Evolutionary conservation across 1,284 basidiomycete species (phyloP).

Genomic region (Trichosporon asahii): DNA sequence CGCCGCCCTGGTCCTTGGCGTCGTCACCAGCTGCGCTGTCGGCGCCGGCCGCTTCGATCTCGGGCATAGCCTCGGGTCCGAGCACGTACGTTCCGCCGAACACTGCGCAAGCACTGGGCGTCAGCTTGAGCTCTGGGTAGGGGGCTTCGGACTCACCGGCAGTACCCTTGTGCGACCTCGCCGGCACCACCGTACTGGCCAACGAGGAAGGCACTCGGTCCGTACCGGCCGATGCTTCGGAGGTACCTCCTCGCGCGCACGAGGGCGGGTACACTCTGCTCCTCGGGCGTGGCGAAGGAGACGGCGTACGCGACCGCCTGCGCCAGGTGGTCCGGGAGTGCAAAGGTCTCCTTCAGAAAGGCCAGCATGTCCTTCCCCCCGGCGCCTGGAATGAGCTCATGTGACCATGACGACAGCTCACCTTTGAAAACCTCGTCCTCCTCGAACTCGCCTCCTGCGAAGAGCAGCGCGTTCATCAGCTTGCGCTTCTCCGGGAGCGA

Average conservation of each 20-base stretch:
- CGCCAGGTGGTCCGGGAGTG: slow-evolving; percentile 60
- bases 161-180: slow-evolving; percentile 90
- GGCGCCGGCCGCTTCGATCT: slow-evolving; percentile 16
- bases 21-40: neutral
- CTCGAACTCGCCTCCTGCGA: slow-evolving; percentile 72
- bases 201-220: slow-evolving; percentile 83
- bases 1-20: slow-evolving; percentile 6
- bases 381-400: slow-evolving; percentile 51
- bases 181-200: slow-evolving; percentile 92
- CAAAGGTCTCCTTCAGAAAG: slow-evolving; percentile 64
- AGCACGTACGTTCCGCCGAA: slow-evolving; percentile 80
- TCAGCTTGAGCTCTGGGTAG: neutral
- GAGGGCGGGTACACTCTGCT: slow-evolving; percentile 63
- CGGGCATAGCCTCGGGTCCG: slow-evolving; percentile 47
- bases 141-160: slow-evolving; percentile 53
- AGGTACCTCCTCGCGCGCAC: slow-evolving; percentile 69
- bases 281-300: slow-evolving; percentile 62
- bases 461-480: slow-evolving; percentile 87
- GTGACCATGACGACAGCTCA: slow-evolving; percentile 4
- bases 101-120: slow-evolving; percentile 72
- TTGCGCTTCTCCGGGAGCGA: slow-evolving; percentile 80
- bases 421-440: slow-evolving; percentile 48
- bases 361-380: slow-evolving; percentile 59
- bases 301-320: slow-evolving; percentile 68
- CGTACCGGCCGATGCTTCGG: slow-evolving; percentile 78